Conservation (phyloP, 139 green algal genomes). For the Coccomyxa sp. region DNA sequence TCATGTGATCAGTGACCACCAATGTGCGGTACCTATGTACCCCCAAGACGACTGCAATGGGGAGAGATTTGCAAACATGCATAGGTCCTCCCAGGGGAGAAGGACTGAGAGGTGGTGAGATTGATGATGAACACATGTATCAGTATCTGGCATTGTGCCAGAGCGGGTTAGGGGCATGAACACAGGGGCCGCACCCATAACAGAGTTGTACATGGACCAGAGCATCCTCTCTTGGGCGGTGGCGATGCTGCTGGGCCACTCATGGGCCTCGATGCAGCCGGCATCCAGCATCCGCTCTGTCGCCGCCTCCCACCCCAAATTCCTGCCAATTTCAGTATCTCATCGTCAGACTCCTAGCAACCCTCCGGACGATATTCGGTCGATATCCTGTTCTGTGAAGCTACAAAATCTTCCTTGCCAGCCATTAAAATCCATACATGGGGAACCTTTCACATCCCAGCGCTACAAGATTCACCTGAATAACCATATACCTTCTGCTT, state of each 20-base stretch:
- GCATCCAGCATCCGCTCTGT: conserved; percentile 80
- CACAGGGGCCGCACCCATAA: not conserved
- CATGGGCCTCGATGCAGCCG: conserved; percentile 40
- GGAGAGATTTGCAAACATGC: not conserved
- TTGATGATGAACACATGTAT: no score
- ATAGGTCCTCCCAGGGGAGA: not conserved
- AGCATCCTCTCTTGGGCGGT: conserved; percentile 37
- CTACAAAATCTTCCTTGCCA: not conserved
- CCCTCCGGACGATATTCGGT: not conserved
- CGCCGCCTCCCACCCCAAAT: conserved; percentile 83
- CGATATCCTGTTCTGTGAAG: not conserved
- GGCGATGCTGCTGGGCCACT: conserved; percentile 21
- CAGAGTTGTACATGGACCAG: conserved; percentile 40
- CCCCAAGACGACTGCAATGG: not conserved
- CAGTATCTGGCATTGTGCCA: not conserved
- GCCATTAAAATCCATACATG: not conserved
- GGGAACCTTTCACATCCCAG: not conserved
- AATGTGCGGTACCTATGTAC: not conserved
- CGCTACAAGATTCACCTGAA: not conserved
- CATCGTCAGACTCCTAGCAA: not conserved
- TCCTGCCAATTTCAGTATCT: not conserved
- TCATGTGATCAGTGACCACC: not conserved
- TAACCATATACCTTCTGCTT: not conserved
- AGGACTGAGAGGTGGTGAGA: no score
- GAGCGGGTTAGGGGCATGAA: not conserved